These are phyloP conservation scores for Schwanniomyces occidentalis DNA, from an alignment of 805 yeast genomes.

Conservation along the genomic window DNA sequence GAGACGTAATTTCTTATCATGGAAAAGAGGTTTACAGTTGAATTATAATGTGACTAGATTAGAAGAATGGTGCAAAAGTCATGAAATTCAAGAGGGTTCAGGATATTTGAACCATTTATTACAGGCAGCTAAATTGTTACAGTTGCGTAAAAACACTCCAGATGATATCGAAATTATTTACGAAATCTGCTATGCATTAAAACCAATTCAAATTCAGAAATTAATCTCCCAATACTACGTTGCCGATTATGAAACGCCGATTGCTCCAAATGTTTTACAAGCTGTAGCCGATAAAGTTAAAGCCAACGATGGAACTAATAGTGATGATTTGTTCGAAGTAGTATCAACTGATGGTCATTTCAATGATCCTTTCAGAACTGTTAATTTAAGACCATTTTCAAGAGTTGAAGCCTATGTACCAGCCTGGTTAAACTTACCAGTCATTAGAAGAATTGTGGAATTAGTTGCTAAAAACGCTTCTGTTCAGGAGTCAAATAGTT, in stretches of 20 bases:
- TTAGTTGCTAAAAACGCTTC: slow-evolving; percentile 82
- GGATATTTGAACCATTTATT: slow-evolving; percentile 80
- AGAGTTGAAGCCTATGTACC: slow-evolving; percentile 91
- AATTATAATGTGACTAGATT: slow-evolving; percentile 94
- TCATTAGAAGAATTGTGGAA: slow-evolving; percentile 84
- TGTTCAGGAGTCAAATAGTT: slow-evolving; percentile 50
- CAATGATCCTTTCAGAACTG: slow-evolving; percentile 79
- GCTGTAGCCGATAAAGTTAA: slow-evolving; percentile 81
- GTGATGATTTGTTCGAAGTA: slow-evolving; percentile 67
- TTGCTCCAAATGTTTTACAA: slow-evolving; percentile 75
- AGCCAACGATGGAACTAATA: slow-evolving; percentile 50
- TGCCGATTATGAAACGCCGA: slow-evolving; percentile 94
- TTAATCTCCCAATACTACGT: slow-evolving; percentile 83
- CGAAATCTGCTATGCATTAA: slow-evolving; percentile 91
- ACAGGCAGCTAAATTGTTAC: slow-evolving; percentile 91
- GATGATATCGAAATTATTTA: slow-evolving; percentile 90
- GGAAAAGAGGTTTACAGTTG: slow-evolving; percentile 97
- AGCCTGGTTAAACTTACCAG: slow-evolving; percentile 88
- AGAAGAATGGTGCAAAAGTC: slow-evolving; percentile 98
- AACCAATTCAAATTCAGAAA: slow-evolving; percentile 94
- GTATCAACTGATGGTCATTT: slow-evolving; percentile 72
- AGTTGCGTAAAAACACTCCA: slow-evolving; percentile 82
- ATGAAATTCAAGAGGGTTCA: slow-evolving; percentile 85
- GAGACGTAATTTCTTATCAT: slow-evolving; percentile 91
- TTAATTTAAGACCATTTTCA: slow-evolving; percentile 74